Conservation (phyloP, 192 early-diverging fungal genomes). For the Rhizoclosmatium globosum region DNA sequence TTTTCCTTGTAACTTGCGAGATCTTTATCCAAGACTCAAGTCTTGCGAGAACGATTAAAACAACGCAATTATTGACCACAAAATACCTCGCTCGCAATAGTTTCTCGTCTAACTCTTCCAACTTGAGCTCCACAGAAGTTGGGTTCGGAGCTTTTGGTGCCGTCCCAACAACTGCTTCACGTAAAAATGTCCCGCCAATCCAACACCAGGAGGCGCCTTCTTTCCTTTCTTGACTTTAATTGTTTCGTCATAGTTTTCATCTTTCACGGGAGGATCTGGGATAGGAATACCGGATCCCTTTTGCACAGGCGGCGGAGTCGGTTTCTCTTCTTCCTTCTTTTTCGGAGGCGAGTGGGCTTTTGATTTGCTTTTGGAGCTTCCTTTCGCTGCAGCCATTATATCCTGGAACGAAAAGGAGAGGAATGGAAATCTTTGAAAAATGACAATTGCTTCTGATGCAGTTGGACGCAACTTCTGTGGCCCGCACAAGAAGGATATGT, state of each 20-base stretch:
- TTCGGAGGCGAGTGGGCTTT: background rate
- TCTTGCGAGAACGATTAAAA: background rate
- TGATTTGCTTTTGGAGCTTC: background rate
- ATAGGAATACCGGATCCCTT: slow-evolving; percentile 11
- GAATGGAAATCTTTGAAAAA: no score
- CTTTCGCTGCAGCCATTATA: background rate
- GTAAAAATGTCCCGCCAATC: slow-evolving; percentile 26
- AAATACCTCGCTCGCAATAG: slow-evolving; percentile 42
- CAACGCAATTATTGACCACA: background rate
- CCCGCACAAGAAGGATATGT: background rate
- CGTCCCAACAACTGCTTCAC: slow-evolving; percentile 39
- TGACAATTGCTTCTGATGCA: background rate
- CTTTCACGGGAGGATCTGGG: slow-evolving; percentile 29
- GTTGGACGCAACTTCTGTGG: background rate
- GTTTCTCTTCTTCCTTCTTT: background rate
- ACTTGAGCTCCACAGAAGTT: slow-evolving; percentile 25
- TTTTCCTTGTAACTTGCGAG: slow-evolving; percentile 53
- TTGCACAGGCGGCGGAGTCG: background rate
- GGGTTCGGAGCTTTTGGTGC: slow-evolving; percentile 24
- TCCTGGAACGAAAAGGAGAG: background rate
- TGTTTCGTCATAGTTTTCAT: slow-evolving; percentile 30
- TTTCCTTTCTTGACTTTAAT: slow-evolving; percentile 1
- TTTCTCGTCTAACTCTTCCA: slow-evolving; percentile 59
- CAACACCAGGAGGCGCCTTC: background rate
- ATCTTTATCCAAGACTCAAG: slow-evolving; percentile 52